phyloP scores from a whole-genome alignment of 2,329 filamentous ascomycete genomes.

The Annulohypoxylon truncatum region DNA sequence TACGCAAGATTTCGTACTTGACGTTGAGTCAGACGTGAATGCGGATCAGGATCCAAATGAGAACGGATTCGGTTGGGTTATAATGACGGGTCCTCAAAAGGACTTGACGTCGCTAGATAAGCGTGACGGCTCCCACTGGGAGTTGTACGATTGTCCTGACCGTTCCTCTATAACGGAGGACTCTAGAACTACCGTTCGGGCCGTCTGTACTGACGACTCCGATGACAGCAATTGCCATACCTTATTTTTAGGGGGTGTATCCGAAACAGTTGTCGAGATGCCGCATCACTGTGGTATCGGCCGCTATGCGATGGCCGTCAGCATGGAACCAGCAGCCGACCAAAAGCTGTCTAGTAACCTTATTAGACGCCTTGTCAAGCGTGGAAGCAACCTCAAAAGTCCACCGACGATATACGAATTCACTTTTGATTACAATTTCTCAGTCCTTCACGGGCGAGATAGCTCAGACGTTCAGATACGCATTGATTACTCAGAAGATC shows the following conservation, averaged over 20 bases:
- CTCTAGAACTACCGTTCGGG: slow-evolving; percentile 48
- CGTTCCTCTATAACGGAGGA: slow-evolving; percentile 44
- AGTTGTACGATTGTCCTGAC: slow-evolving; percentile 52
- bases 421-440: slow-evolving; percentile 55
- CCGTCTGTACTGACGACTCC: slow-evolving; percentile 51
- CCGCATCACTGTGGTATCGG: slow-evolving; percentile 53
- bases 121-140: slow-evolving; percentile 58
- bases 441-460: slow-evolving; percentile 46
- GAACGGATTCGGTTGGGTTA: neutral
- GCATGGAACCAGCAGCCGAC: slow-evolving; percentile 12
- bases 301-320: slow-evolving; percentile 52
- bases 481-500: slow-evolving; percentile 53
- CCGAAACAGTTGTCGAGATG: slow-evolving; percentile 54
- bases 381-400: neutral
- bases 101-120: slow-evolving; percentile 33
- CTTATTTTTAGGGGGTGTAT: slow-evolving; percentile 51
- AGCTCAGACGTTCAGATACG: slow-evolving; percentile 48
- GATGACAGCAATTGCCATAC: slow-evolving; percentile 51
- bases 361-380: slow-evolving; percentile 17
- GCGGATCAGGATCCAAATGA: neutral
- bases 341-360: slow-evolving; percentile 39
- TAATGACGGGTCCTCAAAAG: neutral
- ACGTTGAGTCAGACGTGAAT: neutral
- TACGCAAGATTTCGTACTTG: neutral
- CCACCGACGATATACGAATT: slow-evolving; percentile 48